Conservation (phyloP, 345 rosid genomes). For the Citrus unshiu region DNA sequence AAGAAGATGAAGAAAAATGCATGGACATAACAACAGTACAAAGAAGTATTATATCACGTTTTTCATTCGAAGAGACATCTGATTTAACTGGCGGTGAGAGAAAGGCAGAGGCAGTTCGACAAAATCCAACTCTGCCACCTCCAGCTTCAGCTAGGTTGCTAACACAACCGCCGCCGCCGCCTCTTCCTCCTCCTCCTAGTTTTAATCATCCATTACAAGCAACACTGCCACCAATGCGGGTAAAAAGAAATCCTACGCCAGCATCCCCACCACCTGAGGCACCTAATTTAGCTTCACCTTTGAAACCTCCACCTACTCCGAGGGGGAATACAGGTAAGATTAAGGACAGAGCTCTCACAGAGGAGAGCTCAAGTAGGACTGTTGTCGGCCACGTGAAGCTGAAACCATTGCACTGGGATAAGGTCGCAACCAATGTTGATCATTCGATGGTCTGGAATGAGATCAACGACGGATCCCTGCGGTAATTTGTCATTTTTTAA, state of each 20-base stretch:
- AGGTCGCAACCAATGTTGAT: constrained; percentile 21
- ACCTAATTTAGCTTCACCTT: constrained; percentile 13
- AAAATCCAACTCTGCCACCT: constrained; percentile 5
- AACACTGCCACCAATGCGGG: background rate
- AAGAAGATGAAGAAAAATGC: constrained; percentile 31
- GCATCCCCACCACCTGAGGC: constrained; percentile 22
- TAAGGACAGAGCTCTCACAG: constrained; percentile 21
- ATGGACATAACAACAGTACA: background rate
- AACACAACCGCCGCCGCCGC: constrained; percentile 11
- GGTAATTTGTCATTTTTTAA: background rate
- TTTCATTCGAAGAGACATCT: constrained; percentile 3
- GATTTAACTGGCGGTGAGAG: background rate
- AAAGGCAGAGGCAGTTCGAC: constrained; percentile 1
- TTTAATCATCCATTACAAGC: background rate
- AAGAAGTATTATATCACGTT: background rate
- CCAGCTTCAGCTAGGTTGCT: constrained; percentile 5
- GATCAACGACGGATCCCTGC: too few species aligned
- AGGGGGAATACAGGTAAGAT: constrained; percentile 24
- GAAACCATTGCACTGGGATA: constrained; percentile 67
- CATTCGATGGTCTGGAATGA: too few species aligned
- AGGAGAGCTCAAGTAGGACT: constrained; percentile 24
- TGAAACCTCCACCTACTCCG: constrained; percentile 33
- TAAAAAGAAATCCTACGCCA: constrained; percentile 3
- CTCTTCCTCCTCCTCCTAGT: constrained; percentile 9
- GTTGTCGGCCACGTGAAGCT: constrained; percentile 33